These are phyloP conservation scores for Excoecaria cochinchinensis DNA, from an alignment of 345 rosid species.

Conservation along the genomic window DNA sequence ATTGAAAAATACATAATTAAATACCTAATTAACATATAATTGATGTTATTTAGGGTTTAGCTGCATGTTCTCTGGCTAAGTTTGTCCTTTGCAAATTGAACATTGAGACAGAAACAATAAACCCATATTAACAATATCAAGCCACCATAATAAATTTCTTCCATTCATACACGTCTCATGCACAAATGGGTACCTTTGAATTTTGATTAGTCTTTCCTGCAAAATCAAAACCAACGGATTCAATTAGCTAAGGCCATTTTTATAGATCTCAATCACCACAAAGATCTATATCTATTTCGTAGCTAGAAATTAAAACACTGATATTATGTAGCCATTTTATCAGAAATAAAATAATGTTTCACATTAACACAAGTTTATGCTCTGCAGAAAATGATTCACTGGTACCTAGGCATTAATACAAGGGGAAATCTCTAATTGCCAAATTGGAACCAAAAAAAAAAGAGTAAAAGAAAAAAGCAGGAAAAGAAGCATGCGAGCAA, in stretches of 20 bases:
- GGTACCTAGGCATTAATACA: not conserved
- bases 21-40: too few relatives aligned
- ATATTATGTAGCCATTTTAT: too few relatives aligned
- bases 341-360: not conserved
- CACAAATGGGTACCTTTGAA: conserved; percentile 32
- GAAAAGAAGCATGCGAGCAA: not conserved
- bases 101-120: too few relatives aligned
- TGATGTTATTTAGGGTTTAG: too few relatives aligned
- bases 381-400: not conserved
- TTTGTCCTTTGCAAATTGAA: too few relatives aligned
- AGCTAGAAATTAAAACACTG: not conserved
- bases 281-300: not conserved
- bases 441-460: not conserved
- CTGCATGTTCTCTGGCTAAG: too few relatives aligned
- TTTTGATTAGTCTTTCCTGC: conserved; percentile 42
- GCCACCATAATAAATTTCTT: not conserved
- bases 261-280: not conserved
- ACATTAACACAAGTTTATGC: not conserved
- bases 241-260: not conserved
- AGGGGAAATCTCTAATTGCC: not conserved
- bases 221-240: not conserved
- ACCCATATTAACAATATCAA: too few relatives aligned
- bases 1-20: too few relatives aligned
- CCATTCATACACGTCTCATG: conserved; percentile 30
- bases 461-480: too few relatives aligned